phyloP scores from a whole-genome alignment of 2,329 filamentous ascomycete genomes.

The Alternaria brassicicola region DNA sequence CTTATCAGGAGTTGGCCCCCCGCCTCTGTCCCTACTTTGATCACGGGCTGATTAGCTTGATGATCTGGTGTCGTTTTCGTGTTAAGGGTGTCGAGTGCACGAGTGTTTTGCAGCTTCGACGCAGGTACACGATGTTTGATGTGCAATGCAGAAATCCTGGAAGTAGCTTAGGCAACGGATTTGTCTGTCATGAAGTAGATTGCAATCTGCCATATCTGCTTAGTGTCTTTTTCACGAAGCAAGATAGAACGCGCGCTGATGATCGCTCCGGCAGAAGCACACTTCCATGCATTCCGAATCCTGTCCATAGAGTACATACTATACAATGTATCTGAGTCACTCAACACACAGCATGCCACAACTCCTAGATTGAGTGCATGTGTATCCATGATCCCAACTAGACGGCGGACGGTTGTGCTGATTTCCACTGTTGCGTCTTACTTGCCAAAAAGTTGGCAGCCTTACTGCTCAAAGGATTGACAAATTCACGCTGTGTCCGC shows the following conservation, averaged over 20 bases:
- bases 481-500: constrained; percentile 9
- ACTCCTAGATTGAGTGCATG: background rate
- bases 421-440: constrained; percentile 3
- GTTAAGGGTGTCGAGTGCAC: background rate
- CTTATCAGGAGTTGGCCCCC: background rate
- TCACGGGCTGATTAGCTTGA: background rate
- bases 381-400: background rate
- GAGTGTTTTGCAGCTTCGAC: background rate
- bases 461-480: constrained; percentile 16
- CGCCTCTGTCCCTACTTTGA: background rate
- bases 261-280: background rate
- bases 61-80: background rate
- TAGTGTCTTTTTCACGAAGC: background rate
- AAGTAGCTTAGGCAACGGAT: background rate
- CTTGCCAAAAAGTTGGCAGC: constrained; percentile 12
- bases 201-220: background rate
- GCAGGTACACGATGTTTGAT: background rate
- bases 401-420: background rate
- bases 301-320: constrained; percentile 6
- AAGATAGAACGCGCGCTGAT: background rate
- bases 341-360: background rate
- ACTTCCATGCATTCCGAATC: background rate
- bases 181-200: background rate
- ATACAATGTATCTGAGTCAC: background rate
- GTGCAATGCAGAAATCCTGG: background rate